phyloP scores from a whole-genome alignment of 163 green algal species.

The Trebouxia gelatinosa region DNA sequence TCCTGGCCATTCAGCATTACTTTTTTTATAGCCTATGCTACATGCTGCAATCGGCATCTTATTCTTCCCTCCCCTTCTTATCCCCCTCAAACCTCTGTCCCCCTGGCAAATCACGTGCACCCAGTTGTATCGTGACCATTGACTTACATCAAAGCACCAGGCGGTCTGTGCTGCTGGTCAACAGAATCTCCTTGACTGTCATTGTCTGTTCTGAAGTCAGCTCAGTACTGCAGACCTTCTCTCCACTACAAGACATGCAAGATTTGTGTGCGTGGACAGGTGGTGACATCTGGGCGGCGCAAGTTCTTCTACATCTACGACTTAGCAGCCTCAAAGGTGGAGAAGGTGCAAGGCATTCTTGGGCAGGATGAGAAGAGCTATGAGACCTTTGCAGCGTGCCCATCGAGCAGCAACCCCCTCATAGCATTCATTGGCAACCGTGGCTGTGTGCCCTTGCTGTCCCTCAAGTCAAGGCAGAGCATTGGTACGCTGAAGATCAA shows the following conservation, averaged over 20 bases:
- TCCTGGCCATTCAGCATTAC: too few relatives aligned
- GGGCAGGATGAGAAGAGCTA: conserved; percentile 62
- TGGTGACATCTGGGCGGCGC: conserved; percentile 72
- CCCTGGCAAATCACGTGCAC: too few relatives aligned
- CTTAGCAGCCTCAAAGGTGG: conserved; percentile 58
- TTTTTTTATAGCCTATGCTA: too few relatives aligned
- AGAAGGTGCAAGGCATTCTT: conserved; percentile 52
- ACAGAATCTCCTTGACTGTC: not conserved
- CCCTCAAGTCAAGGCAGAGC: conserved; percentile 66
- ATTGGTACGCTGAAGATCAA: conserved; percentile 86
- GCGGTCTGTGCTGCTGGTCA: not conserved
- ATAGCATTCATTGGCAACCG: conserved; percentile 83
- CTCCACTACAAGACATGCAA: not conserved
- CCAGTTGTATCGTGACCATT: too few relatives aligned
- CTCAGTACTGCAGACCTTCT: not conserved
- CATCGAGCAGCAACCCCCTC: conserved; percentile 42
- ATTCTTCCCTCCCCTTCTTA: too few relatives aligned
- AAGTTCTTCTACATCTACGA: conserved; percentile 90
- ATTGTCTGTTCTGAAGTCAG: not conserved
- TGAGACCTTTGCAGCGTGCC: conserved; percentile 79
- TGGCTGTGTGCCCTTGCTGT: conserved; percentile 82
- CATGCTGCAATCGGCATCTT: too few relatives aligned
- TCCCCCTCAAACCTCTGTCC: too few relatives aligned
- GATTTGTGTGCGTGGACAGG: conserved; percentile 23
- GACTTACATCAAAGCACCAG: too few relatives aligned